These are phyloP conservation scores for Cutaneotrichosporon sp. DNA, from an alignment of 1,284 basidiomycete genomes.

Conservation along the genomic window DNA sequence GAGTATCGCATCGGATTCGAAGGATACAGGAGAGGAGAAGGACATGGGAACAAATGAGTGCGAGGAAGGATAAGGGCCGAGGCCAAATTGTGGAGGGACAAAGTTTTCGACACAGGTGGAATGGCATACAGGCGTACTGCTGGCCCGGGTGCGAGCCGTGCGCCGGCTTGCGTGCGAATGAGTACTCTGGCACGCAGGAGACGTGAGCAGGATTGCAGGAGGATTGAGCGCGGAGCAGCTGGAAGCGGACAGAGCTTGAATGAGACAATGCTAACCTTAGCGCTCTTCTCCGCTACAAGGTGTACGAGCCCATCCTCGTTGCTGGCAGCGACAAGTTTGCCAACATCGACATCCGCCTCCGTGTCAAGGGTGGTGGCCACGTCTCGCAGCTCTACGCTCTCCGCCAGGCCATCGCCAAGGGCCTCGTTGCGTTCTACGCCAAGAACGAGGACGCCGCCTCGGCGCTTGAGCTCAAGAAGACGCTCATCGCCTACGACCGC, in stretches of 20 bases:
- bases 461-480: slow-evolving; percentile 95
- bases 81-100: not conserved
- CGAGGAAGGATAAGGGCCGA: not conserved
- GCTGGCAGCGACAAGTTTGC: slow-evolving; percentile 81
- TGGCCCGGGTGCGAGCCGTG: not conserved
- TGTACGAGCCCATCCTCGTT: slow-evolving; percentile 93
- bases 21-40: not conserved
- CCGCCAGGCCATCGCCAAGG: slow-evolving; percentile 98
- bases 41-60: not conserved
- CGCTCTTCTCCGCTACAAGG: slow-evolving; percentile 94
- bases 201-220: not conserved
- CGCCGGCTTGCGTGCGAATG: not conserved
- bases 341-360: slow-evolving; percentile 91
- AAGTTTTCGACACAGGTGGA: not conserved
- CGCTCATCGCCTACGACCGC: slow-evolving; percentile 90
- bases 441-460: slow-evolving; percentile 99
- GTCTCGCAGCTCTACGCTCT: slow-evolving; percentile 99
- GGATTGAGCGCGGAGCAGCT: not conserved
- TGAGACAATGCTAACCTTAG: slow-evolving; percentile 28
- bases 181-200: not conserved
- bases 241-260: too few relatives aligned
- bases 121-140: not conserved
- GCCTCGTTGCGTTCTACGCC: slow-evolving; percentile 93
- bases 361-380: slow-evolving; percentile 99
- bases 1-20: slow-evolving; percentile 31